Percentiles rank a stretch among this genome's conserved stretches.
Evolutionary conservation across 1,284 basidiomycete species (phyloP).

Genomic region (Apiotrichum porosum): DNA sequence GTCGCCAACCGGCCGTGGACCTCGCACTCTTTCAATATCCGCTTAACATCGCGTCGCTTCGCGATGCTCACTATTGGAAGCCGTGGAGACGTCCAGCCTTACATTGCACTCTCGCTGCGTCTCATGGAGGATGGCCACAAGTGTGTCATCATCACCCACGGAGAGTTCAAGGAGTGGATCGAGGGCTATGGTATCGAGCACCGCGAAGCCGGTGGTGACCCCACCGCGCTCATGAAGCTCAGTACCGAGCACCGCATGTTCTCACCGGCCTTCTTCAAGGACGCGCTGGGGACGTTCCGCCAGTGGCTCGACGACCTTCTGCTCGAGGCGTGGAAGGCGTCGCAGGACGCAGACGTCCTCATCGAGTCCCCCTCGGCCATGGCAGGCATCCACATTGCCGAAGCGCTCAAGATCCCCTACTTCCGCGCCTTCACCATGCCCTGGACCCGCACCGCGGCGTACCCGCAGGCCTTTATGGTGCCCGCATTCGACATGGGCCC

Average conservation of each 20-base stretch:
- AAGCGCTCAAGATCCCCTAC: slow-evolving; percentile 65
- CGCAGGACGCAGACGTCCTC: slow-evolving; percentile 66
- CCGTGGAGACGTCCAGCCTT: slow-evolving; percentile 87
- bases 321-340: slow-evolving; percentile 63
- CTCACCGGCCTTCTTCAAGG: slow-evolving; percentile 73
- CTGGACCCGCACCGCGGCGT: slow-evolving; percentile 66
- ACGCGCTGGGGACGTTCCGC: slow-evolving; percentile 63
- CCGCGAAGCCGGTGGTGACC: slow-evolving; percentile 69
- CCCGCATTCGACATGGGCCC: slow-evolving; percentile 92
- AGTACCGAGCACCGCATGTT: slow-evolving; percentile 64
- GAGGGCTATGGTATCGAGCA: slow-evolving; percentile 64
- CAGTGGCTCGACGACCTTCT: slow-evolving; percentile 72
- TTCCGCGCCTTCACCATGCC: slow-evolving; percentile 66
- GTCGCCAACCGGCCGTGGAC: slow-evolving; percentile 39
- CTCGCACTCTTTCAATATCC: slow-evolving; percentile 5
- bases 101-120: slow-evolving; percentile 67
- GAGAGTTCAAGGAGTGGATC: slow-evolving; percentile 60
- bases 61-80: slow-evolving; percentile 54
- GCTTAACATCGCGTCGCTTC: slow-evolving; percentile 41
- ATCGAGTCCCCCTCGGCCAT: slow-evolving; percentile 65
- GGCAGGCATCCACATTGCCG: slow-evolving; percentile 75
- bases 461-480: slow-evolving; percentile 96
- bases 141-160: slow-evolving; percentile 58
- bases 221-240: slow-evolving; percentile 59
- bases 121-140: slow-evolving; percentile 56